Base-by-base conservation (phyloP, 345 rosid genomes). In the Gossypium herbaceum region DNA sequence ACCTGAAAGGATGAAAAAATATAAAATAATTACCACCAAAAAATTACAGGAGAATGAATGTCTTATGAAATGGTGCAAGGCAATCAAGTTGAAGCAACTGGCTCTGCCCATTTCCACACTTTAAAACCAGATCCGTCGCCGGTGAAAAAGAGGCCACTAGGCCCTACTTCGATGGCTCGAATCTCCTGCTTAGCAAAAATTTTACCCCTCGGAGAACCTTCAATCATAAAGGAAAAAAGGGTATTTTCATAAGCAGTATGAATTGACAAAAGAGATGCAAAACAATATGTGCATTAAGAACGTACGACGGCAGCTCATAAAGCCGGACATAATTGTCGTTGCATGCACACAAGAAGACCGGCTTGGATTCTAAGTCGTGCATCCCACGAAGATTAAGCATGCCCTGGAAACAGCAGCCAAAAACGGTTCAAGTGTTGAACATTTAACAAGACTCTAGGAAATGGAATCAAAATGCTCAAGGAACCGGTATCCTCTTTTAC, bases 221-320 rank as follows among this genome's bases (percentile, higher is more conserved):
- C 65, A 71, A 70, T 27, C 60, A 50, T 25, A 57, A 43, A 47
- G 71, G 41, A 61, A 51, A 74, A 44, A 62, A 58, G 20, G 60
- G 15, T 16, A 73, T 44, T n/a, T 43, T 39, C 54, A 12, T 50
- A 67, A 54, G 16, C 7, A 9, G 16, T 13, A 12, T 19, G n/a
- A 3, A 47, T 8, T 25, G 56, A 29, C n/a, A 8, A 17, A 64
- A 75, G 22, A 29, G 13, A 11, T 9, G 3, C 16, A 20, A 51
- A 19, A 20, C 51, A 24, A 15, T 11, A 17, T 57, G 12, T 2
- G 29, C 44, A 60, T 12, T 75, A 9, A 43, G 56, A 65, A 84
- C 99, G 88, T 81, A 95, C 99, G 99, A 90, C 67, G 98, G 99
- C 72, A 95, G 78, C 86, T 95, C 97, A 66, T 86, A 93, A 29